A percentile compares a stretch with the other conserved stretches of the same genome.
phyloP scores from a whole-genome alignment of 495 filamentous ascomycete species.

The Schizothecium vesticola region DNA sequence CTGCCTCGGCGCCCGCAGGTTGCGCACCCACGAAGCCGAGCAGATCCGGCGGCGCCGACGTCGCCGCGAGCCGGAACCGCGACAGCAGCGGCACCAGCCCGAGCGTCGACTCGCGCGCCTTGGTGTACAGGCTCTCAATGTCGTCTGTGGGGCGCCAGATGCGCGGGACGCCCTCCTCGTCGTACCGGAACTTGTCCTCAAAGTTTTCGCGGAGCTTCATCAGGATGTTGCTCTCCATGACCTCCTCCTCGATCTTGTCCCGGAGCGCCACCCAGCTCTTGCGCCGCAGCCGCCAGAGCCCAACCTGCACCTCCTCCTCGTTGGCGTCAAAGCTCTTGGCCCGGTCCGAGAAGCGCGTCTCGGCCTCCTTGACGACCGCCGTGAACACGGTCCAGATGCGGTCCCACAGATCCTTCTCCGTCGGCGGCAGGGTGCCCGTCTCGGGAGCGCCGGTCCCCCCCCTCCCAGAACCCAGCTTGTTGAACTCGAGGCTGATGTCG shows the following conservation, averaged over 20 bases:
- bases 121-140: slow-evolving; percentile 91
- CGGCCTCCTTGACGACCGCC: slow-evolving; percentile 78
- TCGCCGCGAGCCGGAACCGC: slow-evolving; percentile 68
- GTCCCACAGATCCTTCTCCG: slow-evolving; percentile 90
- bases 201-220: slow-evolving; percentile 97
- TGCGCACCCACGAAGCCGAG: slow-evolving; percentile 73
- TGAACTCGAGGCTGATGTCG: slow-evolving; percentile 88
- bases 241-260: slow-evolving; percentile 91
- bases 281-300: slow-evolving; percentile 82
- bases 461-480: slow-evolving; percentile 81
- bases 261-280: slow-evolving; percentile 91
- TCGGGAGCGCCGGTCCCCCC: slow-evolving; percentile 76
- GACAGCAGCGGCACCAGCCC: slow-evolving; percentile 84
- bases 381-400: slow-evolving; percentile 87
- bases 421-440: slow-evolving; percentile 59
- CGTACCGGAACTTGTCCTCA: slow-evolving; percentile 98
- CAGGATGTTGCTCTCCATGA: slow-evolving; percentile 93
- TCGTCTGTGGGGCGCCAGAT: slow-evolving; percentile 98
- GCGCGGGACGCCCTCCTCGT: slow-evolving; percentile 86
- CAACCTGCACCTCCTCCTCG: slow-evolving; percentile 85
- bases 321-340: slow-evolving; percentile 90
- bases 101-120: slow-evolving; percentile 83
- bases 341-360: slow-evolving; percentile 75
- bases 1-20: slow-evolving; percentile 67
- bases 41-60: slow-evolving; percentile 70